Evolutionary conservation across 2,329 filamentous ascomycete genomes (phyloP), one percentile per base, ranked within the genome.

Genomic region (Trichophyton verrucosum): DNA sequence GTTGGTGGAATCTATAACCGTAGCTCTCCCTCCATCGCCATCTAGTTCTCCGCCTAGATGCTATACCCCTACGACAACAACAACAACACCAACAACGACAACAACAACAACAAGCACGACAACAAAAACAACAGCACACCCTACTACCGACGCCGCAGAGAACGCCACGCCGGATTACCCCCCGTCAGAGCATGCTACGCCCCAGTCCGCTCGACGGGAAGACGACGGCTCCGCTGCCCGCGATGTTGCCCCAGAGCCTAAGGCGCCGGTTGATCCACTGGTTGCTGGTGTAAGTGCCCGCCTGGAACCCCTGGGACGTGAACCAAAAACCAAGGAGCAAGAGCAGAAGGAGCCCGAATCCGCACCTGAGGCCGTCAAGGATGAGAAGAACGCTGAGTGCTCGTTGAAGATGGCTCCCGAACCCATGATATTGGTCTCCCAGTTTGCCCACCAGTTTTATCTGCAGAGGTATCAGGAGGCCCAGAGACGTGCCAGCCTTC

Each of bases 361-460:
- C 7, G 22, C 20, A 36, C 15, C 15, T 22, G 49, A 49, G 46
- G 24, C 46, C 3, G 46, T 24, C 20, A 15, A 49, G 24, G 11
- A 49, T 49, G 46, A 24, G 11, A 15, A 24, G 11, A 15, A 30
- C n/a, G 36, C n/a, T 13, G 36, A 44, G 22, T n/a, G 40, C 24
- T 9, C 55, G 11, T 15, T 9, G 3, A 36, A 57, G 40, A 44
- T 20, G 57, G 27, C 38, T 13, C 13, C 44, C 7, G 44, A 46
- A 46, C 24, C 42, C n/a, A 46, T 44, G 22, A 59, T 76, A 30
- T 73, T 73, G 42, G 76, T 78, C 65, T 73, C 76, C 64, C 74
- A 77, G 58, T 75, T 78, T 68, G 75, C 76, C 56, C 65, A 67
- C 59, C 70, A 74, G 56, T 73, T 75, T 63, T 73, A 74, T 44